phyloP scores from a whole-genome alignment of 176 grass and related monocot genomes.

The Carex scoparia region DNA sequence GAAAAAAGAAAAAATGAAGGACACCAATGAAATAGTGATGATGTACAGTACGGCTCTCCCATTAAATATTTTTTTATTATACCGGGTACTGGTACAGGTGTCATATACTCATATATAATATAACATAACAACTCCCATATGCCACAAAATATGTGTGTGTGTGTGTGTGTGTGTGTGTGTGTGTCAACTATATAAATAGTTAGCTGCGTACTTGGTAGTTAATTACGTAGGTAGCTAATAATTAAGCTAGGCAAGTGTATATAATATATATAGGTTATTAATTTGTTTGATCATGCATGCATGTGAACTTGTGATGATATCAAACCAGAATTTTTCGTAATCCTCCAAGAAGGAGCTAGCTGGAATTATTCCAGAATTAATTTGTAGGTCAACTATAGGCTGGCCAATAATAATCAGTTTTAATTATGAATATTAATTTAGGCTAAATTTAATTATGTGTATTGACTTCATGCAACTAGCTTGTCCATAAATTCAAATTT shows the following conservation, averaged over 20 bases:
- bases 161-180: not conserved
- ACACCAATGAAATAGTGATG: not conserved
- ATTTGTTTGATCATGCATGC: not conserved
- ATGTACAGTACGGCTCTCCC: too few species aligned
- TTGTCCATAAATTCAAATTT: not conserved
- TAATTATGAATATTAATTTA: not conserved
- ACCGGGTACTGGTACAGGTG: not conserved
- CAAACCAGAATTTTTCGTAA: conserved; percentile 8
- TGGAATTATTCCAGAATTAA: conserved; percentile 28
- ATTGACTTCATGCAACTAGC: conserved; percentile 1
- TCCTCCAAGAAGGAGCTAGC: not conserved
- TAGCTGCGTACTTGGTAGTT: conserved; percentile 14
- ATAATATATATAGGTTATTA: not conserved
- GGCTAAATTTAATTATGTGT: not conserved
- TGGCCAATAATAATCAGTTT: not conserved
- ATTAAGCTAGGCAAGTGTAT: not conserved
- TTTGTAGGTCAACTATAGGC: conserved; percentile 21
- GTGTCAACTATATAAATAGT: conserved; percentile 17
- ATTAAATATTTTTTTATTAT: too few species aligned
- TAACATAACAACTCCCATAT: not conserved
- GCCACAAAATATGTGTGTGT: not conserved
- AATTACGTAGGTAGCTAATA: not conserved
- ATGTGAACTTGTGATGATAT: conserved; percentile 7
- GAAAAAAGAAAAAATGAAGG: not conserved
- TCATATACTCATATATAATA: not conserved